A percentile compares a stretch with the other conserved stretches of the same genome.
Conservation (phyloP, 345 rosid genomes). For the Corchorus olitorius region DNA sequence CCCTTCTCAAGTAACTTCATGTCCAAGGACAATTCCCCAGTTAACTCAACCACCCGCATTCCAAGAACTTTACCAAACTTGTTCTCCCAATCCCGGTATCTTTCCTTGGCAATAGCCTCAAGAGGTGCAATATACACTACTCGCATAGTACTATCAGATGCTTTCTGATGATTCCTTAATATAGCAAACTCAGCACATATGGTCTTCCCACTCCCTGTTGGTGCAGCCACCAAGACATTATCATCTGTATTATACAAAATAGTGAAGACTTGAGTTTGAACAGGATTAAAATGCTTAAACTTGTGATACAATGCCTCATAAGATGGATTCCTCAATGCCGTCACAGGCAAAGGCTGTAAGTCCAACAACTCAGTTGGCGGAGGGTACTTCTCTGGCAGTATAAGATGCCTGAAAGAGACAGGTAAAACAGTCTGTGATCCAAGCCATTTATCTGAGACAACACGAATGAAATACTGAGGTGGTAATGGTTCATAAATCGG, state of each 20-base stretch:
- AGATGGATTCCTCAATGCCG: constrained; percentile 88
- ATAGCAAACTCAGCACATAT: constrained; percentile 94
- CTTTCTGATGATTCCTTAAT: constrained; percentile 86
- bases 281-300: constrained; percentile 94
- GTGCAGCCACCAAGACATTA: constrained; percentile 94
- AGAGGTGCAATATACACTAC: constrained; percentile 89
- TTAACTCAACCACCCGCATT: constrained; percentile 77
- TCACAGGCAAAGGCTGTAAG: constrained; percentile 91
- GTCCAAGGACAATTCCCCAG: constrained; percentile 84
- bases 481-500: constrained; percentile 92
- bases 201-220: constrained; percentile 98
- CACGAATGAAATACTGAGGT: constrained; percentile 88
- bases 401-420: constrained; percentile 91
- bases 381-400: constrained; percentile 95
- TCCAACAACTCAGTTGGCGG: constrained; percentile 97
- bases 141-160: constrained; percentile 63
- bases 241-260: constrained; percentile 86
- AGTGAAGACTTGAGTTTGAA: constrained; percentile 95
- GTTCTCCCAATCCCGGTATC: constrained; percentile 76
- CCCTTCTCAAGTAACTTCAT: constrained; percentile 85
- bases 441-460: constrained; percentile 94
- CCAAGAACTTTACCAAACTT: constrained; percentile 90
- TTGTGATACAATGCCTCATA: constrained; percentile 84
- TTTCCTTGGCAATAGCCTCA: constrained; percentile 87
- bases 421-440: constrained; percentile 92